Evolutionary conservation across 2,329 filamentous ascomycete species (phyloP), one percentile per base, ranked within the genome.

Genomic region (Cercospora zeae-maydis): DNA sequence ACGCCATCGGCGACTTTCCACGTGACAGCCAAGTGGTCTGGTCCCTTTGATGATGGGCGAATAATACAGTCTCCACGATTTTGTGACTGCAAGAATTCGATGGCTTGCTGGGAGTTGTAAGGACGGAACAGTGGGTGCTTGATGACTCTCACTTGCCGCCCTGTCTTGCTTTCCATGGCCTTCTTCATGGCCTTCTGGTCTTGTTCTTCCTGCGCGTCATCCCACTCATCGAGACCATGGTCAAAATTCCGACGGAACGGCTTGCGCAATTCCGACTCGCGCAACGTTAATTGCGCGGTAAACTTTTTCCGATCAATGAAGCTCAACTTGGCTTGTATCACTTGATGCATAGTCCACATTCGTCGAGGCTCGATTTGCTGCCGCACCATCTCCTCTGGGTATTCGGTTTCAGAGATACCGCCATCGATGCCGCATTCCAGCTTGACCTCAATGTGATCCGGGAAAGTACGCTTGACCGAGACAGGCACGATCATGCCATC

Each of bases 1-100:
- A 98, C 88, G 63, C 90, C 89, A 75, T 98, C 92, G 1, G 92
- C 89, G 13, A 99, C 93, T 81, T 99, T 99, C 95, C 95, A 99
- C 0, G 95, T 99, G 52, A 99, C 87, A 7, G 93, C 92, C 60
- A 99, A 82, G 79, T 99, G 95, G 75, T 99, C 95, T 63, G 92
- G 90, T 49, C 95, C 95, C 76, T 96, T 96, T 30, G 92, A 96
- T 0, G 92, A 97, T 3, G 95, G 93, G 49, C 95, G 89, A 73
- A 99, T 97, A 64, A 99, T 92, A 60, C 96, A 89, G 75, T 98
- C 95, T 54, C 95, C 95, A 6, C 88, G 83, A 57, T 89, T 86
- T 75, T 96, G 91, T 13, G 90, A 91, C 45, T 92, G 92, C 33
- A 99, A 84, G 75, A 89, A 98, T 76, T 98, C 92, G 77, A 98